Evolutionary conservation across 2,329 filamentous ascomycete genomes (phyloP), one percentile per base, ranked within the genome.

Genomic region (Aspergillus piperis): DNA sequence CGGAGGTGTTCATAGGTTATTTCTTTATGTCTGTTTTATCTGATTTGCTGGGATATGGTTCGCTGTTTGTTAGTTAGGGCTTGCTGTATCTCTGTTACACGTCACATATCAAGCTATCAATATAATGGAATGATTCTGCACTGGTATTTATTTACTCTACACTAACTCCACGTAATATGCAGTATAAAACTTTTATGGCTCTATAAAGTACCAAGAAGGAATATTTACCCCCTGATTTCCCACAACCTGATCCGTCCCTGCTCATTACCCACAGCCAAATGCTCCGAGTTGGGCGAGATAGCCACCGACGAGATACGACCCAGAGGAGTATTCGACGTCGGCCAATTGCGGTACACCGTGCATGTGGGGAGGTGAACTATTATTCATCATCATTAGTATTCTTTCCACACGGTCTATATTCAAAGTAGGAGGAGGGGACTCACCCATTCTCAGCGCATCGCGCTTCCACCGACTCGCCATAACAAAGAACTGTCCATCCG

Each of bases 311-410:
- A 90, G 66, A 98, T 88, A 61, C 92, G 84, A 0, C 95, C 95
- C 62, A 99, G 78, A 0, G 93, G 92, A 59, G 95, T 99, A 74
- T 90, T 88, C 64, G 88, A 86, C 57, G 94, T 99, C 23, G 95
- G 95, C 95, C 95, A 99, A 77, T 99, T 99, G 70, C 89, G 88
- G 82, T 95, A 99, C 19, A 98, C 91, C 1, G 92, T 96, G 75
- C 92, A 96, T 67, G 86, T 93, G 0, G 94, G 93, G 67, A 99
- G 79, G 76, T 99, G 95, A 32, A 94, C 92, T 79, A 66, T 25
- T 21, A n/a, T n/a, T n/a, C n/a, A n/a, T n/a, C n/a, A n/a, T n/a
- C n/a, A n/a, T n/a, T n/a, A n/a, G 66, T 58, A 67, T 58, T 25
- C 15, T 23, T n/a, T 54, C 15, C 13, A 39, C 8, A 25, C 8